Percentiles rank a stretch among this genome's conserved stretches.
These are phyloP conservation scores for Pulveroboletus ravenelii DNA, from an alignment of 768 basidiomycete species.

Conservation along the genomic window DNA sequence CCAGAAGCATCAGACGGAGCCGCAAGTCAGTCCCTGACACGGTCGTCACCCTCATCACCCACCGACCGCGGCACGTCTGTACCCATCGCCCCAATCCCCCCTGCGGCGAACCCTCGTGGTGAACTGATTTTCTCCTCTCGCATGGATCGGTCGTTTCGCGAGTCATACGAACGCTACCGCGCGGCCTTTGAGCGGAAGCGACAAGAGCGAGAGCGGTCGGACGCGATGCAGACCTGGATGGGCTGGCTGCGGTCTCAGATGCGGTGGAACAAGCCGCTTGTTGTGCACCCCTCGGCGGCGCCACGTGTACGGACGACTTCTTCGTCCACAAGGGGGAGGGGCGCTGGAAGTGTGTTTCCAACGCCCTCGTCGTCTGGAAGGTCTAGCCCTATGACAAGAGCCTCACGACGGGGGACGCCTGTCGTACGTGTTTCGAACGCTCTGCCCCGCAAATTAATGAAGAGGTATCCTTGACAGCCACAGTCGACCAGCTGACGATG, in stretches of 20 bases:
- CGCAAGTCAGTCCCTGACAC: conserved; percentile 23
- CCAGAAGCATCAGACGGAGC: conserved; percentile 21
- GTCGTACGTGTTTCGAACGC: conserved; percentile 17
- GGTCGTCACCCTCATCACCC: conserved; percentile 17
- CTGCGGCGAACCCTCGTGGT: conserved; percentile 84
- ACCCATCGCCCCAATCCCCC: conserved; percentile 69
- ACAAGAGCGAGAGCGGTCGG: conserved; percentile 55
- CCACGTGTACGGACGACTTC: conserved; percentile 23
- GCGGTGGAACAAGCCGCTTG: conserved; percentile 24
- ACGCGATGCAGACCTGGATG: conserved; percentile 26
- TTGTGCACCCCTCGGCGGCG: conserved; percentile 3
- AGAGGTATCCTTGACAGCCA: conserved; percentile 10
- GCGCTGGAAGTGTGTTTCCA: conserved; percentile 21
- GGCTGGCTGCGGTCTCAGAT: conserved; percentile 29
- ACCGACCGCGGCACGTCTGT: conserved; percentile 44
- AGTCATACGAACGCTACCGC: conserved; percentile 90
- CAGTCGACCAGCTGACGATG: conserved; percentile 14
- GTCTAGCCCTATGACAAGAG: conserved; percentile 32
- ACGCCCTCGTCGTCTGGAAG: conserved; percentile 31
- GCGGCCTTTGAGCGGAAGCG: conserved; percentile 77
- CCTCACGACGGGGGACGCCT: conserved; percentile 24
- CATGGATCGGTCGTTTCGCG: conserved; percentile 76
- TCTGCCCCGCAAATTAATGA: conserved; percentile 28
- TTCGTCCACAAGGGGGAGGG: conserved; percentile 24
- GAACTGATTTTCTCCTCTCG: conserved; percentile 95